A percentile compares a stretch with the other conserved stretches of the same genome.
These are phyloP conservation scores for Nitzschia sp. DNA, from an alignment of 108 stramenopile species.

Conservation along the genomic window DNA sequence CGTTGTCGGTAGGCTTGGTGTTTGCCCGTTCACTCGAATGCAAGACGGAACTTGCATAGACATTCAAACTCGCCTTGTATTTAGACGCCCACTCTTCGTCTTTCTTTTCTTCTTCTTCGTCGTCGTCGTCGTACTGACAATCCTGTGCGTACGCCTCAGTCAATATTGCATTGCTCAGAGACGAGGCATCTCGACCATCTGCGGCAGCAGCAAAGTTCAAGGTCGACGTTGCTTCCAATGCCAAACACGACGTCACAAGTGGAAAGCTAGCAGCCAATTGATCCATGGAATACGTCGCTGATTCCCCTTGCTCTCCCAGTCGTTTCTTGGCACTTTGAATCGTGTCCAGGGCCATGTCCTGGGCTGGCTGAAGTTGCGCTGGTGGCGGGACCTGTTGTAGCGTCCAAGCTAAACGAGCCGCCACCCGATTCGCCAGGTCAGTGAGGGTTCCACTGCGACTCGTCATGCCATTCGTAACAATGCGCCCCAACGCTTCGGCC, in stretches of 20 bases:
- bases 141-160: conserved; percentile 66
- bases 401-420: conserved; percentile 79
- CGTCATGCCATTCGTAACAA: conserved; percentile 49
- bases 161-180: conserved; percentile 47
- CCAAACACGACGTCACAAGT: conserved; percentile 71
- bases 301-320: conserved; percentile 22
- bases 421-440: conserved; percentile 63
- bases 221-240: conserved; percentile 51
- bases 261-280: conserved; percentile 57
- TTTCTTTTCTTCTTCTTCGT: not conserved
- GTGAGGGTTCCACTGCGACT: conserved; percentile 47
- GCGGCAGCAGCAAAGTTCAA: conserved; percentile 2
- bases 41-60: conserved; percentile 64
- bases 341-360: conserved; percentile 55
- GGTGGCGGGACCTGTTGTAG: conserved; percentile 49
- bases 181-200: conserved; percentile 11
- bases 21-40: conserved; percentile 64
- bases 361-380: conserved; percentile 40
- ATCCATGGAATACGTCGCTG: conserved; percentile 25
- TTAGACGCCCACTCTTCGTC: conserved; percentile 31
- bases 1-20: conserved; percentile 63
- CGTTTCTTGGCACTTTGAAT: conserved; percentile 38
- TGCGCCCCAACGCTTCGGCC: conserved; percentile 74
- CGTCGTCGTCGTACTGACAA: conserved; percentile 5
- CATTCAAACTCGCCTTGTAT: conserved; percentile 64